Conservation (phyloP, 768 basidiomycete species). For the Phaffia tasmanica region DNA sequence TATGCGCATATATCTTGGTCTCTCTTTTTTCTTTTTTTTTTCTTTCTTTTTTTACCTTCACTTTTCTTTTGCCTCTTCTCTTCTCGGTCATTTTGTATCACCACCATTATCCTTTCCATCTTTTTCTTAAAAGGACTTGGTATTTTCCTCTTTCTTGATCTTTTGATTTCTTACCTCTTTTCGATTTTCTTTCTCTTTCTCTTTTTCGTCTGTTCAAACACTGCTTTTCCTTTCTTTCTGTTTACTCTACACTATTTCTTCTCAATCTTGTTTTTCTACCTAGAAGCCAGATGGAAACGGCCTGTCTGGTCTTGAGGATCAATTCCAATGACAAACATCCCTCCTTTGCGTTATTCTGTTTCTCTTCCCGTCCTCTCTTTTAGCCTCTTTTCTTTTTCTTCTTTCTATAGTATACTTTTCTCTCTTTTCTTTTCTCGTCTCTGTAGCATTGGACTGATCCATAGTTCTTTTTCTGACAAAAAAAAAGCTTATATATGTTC, state of each 20-base stretch:
- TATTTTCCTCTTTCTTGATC: not conserved
- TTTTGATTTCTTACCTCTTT: not conserved
- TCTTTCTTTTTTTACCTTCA: not conserved
- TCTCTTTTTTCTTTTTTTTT: not conserved
- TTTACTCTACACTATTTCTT: not conserved
- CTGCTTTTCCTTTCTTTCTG: not conserved
- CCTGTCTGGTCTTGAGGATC: too few species aligned
- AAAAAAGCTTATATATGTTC: not conserved
- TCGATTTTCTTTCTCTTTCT: not conserved
- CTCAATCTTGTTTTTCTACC: not conserved
- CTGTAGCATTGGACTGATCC: not conserved
- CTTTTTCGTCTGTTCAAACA: slow-evolving; percentile 3
- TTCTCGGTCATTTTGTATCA: not conserved
- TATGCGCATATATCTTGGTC: not conserved
- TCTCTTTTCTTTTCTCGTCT: not conserved
- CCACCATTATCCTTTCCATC: not conserved
- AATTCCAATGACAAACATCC: not conserved
- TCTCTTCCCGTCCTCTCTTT: not conserved
- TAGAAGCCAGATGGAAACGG: too few species aligned
- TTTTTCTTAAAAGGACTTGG: not conserved
- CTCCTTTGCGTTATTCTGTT: not conserved
- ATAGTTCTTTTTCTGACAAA: not conserved
- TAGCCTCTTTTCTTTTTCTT: not conserved
- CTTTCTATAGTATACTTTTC: not conserved
- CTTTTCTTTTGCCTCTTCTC: not conserved